Evolutionary conservation across 192 early-diverging fungal genomes (phyloP), one percentile per base, ranked within the genome.

Genomic region (Podila horticola): DNA sequence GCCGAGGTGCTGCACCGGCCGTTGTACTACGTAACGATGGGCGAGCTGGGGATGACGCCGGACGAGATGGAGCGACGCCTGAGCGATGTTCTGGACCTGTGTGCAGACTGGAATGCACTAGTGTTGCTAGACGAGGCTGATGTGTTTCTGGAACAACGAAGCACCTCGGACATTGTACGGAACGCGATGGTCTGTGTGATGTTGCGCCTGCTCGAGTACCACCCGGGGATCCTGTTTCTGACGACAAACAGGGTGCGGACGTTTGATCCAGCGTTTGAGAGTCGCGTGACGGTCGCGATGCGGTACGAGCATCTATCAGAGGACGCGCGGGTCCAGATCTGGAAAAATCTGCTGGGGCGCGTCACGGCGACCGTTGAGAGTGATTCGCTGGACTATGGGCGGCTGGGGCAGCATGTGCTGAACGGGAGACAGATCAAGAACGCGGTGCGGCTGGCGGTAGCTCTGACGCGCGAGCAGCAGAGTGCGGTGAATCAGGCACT

Each of bases 171-270:
- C 60, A 74, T 91, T 10, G 41, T 86, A n/a, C 71, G 89, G 5
- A 91, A 89, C 66, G 84, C 88, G 38, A 76, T 90, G 79, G 89
- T 90, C 4, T 82, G 86, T 55, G 85, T 91, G 38, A 86, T 91
- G 79, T 75, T 91, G 22, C 69, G 88, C 10, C 63, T 91, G 45
- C 60, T 91, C 20, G 90, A 91, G 74, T 91, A 91, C 63, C 87
- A 91, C 51, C 85, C 79, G 33, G 90, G 90, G 4, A 91, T 91
- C 52, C 74, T 91, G 13, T 91, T 91, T 69, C 68, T 91, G 26
- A 91, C 90, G 13, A 91, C 90, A n/a, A 91, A 91, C 66, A 66
- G 90, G 17, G 90, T 90, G 10, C 41, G 24, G 26, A 74, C 82
- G n/a, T 91, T 91, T 74, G 90, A 91, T 59, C 82, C 83, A 29